Base-by-base conservation (phyloP, 257 asterid genomes). In the Thymus quinquecostatus region DNA sequence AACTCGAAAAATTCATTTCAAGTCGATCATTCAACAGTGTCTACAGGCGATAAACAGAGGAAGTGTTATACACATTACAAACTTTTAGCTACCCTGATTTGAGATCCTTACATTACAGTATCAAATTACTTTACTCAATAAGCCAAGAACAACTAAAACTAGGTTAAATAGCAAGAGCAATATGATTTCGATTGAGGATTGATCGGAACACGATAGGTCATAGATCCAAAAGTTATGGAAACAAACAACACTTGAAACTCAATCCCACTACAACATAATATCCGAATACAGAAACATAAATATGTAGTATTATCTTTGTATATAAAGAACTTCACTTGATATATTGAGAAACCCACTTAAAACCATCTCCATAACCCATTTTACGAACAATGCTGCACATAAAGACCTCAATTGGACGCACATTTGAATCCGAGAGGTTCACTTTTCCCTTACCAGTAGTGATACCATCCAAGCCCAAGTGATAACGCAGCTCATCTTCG, bases 331-430 rank as follows among this genome's bases (percentile, higher is more conserved):
- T 60, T 44, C 76, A 87, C 79, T 89, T 84, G 9, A 89, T 87
- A 81, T 89, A 89, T 32, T 90, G 92, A 63, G 97, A 86, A 67
- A 85, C 80, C 95, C 97, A 90, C 72, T 88, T 86, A 86, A 90
- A 90, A 66, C 96, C 95, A n/a, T 90, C 96, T 10, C 96, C 96
- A 49, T 87, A 90, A 33, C 96, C 95, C 96, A 90, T 90, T 78
- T 88, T 90, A 41, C 96, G 92, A 38, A 90, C 96, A 65, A 89
- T 87, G 87, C 95, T 89, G 86, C 97, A 90, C 97, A 90, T 90
- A 81, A 86, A 90, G 28, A 90, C 91, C 82, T 90, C 97, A 5
- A 88, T 82, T 10, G 96, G 95, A 2, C 85, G 91, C 14, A 86
- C 85, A 32, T 85, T 86, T 66, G 95, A 79, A 12, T 88, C 96